Percentiles rank a stretch among this genome's conserved stretches.
phyloP scores from a whole-genome alignment of 352 stramenopile species.

The Phytopythium vexans region DNA sequence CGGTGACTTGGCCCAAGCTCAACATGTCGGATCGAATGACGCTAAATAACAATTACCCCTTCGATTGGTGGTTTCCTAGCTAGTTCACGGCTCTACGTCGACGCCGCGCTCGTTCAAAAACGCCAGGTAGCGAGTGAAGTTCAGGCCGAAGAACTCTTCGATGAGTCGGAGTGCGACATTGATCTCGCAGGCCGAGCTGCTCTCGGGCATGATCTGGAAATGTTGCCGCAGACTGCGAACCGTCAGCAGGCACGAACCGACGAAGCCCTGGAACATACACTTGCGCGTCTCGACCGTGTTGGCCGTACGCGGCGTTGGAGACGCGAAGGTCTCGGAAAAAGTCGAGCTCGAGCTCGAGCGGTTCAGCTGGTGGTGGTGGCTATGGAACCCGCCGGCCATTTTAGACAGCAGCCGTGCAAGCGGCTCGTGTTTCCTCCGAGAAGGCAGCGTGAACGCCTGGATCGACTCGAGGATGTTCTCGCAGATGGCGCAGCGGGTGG shows the following conservation, averaged over 20 bases:
- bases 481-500: constrained; percentile 50
- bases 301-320: not conserved
- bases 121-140: constrained; percentile 55
- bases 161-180: constrained; percentile 44
- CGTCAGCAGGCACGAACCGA: constrained; percentile 41
- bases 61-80: no score
- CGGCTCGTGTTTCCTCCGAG: constrained; percentile 19
- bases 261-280: constrained; percentile 51
- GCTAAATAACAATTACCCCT: no score
- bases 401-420: not conserved
- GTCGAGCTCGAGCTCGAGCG: constrained; percentile 12
- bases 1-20: not conserved
- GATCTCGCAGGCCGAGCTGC: constrained; percentile 47
- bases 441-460: constrained; percentile 45
- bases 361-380: no score
- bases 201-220: constrained; percentile 41
- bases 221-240: constrained; percentile 69
- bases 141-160: constrained; percentile 71
- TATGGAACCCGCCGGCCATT: constrained; percentile 7
- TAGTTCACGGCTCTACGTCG: constrained; percentile 14
- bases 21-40: no score
- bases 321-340: constrained; percentile 4
- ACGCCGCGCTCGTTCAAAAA: constrained; percentile 69
- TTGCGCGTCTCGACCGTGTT: constrained; percentile 41
- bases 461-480: constrained; percentile 61